Evolutionary conservation across 768 basidiomycete genomes (phyloP).

Genomic region (Glaciozyma antarctica): DNA sequence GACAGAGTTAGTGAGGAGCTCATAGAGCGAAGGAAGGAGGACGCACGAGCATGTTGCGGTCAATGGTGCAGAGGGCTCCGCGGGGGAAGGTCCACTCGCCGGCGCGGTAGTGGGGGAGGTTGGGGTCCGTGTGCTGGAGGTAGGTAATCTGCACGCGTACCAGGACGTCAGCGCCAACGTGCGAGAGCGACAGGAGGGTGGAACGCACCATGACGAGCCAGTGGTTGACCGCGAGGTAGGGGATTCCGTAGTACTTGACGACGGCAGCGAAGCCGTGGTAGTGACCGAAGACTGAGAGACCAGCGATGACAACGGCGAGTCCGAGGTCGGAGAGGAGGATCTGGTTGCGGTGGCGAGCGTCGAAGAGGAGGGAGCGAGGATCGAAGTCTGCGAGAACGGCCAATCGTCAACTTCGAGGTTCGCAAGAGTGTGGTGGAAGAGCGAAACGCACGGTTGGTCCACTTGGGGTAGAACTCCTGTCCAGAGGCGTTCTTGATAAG

Average conservation of each 20-base stretch:
- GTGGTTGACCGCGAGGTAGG: constrained; percentile 12
- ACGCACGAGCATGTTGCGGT: constrained; percentile 68
- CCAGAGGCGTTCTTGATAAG: constrained; percentile 74
- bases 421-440: not conserved
- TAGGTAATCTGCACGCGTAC: constrained; percentile 41
- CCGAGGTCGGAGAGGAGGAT: constrained; percentile 74
- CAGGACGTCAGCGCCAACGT: not conserved
- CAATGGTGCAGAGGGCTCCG: constrained; percentile 79
- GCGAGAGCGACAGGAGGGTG: not conserved
- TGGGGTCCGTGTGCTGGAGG: constrained; percentile 93
- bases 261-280: constrained; percentile 58
- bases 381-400: constrained; percentile 50
- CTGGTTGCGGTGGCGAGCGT: constrained; percentile 61
- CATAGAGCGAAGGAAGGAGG: constrained; percentile 57
- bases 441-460: constrained; percentile 50
- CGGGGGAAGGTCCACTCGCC: constrained; percentile 83
- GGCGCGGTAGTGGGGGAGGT: constrained; percentile 86
- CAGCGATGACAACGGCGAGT: constrained; percentile 59
- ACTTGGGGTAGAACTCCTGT: constrained; percentile 63
- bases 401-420: not conserved
- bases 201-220: constrained; percentile 12
- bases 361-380: constrained; percentile 67
- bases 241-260: constrained; percentile 58
- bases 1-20: not conserved
- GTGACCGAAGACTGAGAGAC: constrained; percentile 46